phyloP scores from a whole-genome alignment of 177 flowering plant genomes.

The Vitis hybrid region DNA sequence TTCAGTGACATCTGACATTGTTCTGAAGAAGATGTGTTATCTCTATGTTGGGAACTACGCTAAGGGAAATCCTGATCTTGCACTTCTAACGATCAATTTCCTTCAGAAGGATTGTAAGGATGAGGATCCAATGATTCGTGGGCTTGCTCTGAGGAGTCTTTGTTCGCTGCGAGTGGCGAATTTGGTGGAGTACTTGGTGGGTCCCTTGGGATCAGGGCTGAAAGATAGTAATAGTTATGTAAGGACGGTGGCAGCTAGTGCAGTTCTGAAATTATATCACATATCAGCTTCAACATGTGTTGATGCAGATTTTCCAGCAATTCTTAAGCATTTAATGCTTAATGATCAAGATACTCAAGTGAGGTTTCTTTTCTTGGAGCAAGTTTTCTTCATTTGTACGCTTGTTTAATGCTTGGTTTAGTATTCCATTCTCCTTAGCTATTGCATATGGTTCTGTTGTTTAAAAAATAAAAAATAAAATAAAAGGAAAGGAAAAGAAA shows the following conservation, averaged over 20 bases:
- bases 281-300: slow-evolving; percentile 79
- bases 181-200: slow-evolving; percentile 95
- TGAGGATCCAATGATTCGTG: slow-evolving; percentile 97
- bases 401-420: no score
- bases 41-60: slow-evolving; percentile 96
- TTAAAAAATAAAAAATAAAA: no score
- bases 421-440: no score
- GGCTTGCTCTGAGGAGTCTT: slow-evolving; percentile 89
- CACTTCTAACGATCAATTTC: slow-evolving; percentile 92
- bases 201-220: slow-evolving; percentile 84
- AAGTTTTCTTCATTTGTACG: neutral
- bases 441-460: no score
- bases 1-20: slow-evolving; percentile 93
- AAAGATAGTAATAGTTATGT: slow-evolving; percentile 88
- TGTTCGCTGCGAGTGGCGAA: slow-evolving; percentile 81
- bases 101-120: slow-evolving; percentile 96
- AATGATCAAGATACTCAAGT: slow-evolving; percentile 90
- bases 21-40: slow-evolving; percentile 97
- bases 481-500: no score
- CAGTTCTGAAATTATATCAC: slow-evolving; percentile 88
- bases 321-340: slow-evolving; percentile 80
- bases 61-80: slow-evolving; percentile 90
- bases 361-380: neutral
- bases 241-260: slow-evolving; percentile 80
- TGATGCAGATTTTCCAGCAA: slow-evolving; percentile 83